phyloP scores from a whole-genome alignment of 2,329 filamentous ascomycete species.

The Pestalotiopsis sp. region DNA sequence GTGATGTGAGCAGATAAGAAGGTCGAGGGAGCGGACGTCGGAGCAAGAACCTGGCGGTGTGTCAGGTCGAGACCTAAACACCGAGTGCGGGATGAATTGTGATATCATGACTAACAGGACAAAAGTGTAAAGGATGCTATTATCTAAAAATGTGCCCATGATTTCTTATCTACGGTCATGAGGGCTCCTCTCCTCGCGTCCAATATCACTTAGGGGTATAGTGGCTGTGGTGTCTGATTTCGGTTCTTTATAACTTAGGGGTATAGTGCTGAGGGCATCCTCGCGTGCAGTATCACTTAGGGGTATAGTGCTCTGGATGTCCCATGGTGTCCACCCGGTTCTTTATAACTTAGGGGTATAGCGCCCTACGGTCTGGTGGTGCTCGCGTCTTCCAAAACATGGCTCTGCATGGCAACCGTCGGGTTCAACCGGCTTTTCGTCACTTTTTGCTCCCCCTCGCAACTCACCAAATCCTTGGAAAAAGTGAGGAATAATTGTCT shows the following conservation, averaged over 20 bases:
- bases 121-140: constrained; percentile 9
- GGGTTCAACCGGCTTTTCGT: constrained; percentile 12
- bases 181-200: not conserved
- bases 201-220: constrained; percentile 10
- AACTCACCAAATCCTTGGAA: not conserved
- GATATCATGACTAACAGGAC: constrained; percentile 8
- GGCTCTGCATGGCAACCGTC: not conserved
- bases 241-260: constrained; percentile 4
- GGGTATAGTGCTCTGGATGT: constrained; percentile 5
- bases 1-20: not conserved
- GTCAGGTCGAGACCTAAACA: not conserved
- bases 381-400: not conserved
- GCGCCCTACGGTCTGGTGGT: not conserved
- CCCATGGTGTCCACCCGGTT: not conserved
- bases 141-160: constrained; percentile 8
- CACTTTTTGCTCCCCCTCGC: not conserved
- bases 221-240: not conserved
- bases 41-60: constrained; percentile 2
- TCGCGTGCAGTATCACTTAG: constrained; percentile 6
- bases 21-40: not conserved
- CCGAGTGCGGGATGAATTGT: not conserved
- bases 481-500: not conserved
- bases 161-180: constrained; percentile 1
- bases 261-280: constrained; percentile 2
- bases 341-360: not conserved